A percentile compares a stretch with the other conserved stretches of the same genome.
These are phyloP conservation scores for Stylosanthes scabra DNA, from an alignment of 331 rosid species.

Conservation along the genomic window DNA sequence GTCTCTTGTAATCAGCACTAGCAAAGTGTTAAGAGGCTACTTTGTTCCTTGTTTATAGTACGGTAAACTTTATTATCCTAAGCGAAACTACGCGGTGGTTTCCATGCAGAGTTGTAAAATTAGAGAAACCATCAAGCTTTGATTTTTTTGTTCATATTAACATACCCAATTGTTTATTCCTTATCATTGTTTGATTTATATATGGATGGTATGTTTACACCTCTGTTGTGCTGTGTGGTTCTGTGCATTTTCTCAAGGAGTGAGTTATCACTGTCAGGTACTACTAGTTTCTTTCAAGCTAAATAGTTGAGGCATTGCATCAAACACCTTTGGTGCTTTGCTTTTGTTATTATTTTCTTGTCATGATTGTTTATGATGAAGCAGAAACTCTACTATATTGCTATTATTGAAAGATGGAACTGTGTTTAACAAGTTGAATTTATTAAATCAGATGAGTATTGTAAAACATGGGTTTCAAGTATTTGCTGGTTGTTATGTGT, in stretches of 20 bases:
- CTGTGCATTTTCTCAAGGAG: constrained; percentile 29
- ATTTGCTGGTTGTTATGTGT: constrained; percentile 41
- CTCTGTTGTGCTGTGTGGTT: constrained; percentile 17
- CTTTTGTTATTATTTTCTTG: neutral
- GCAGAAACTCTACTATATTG: neutral
- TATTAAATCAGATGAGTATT: constrained; percentile 34
- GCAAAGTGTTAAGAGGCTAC: constrained; percentile 12
- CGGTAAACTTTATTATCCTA: constrained; percentile 28
- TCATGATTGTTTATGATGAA: neutral
- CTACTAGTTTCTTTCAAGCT: constrained; percentile 1
- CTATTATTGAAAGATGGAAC: constrained; percentile 9
- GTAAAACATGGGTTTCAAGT: constrained; percentile 46
- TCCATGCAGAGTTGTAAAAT: constrained; percentile 42
- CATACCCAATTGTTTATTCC: neutral
- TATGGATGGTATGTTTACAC: constrained; percentile 29
- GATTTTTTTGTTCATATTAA: constrained; percentile 18
- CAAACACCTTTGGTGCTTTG: neutral
- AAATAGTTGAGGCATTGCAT: too few species aligned
- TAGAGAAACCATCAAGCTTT: neutral
- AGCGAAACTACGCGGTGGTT: constrained; percentile 51
- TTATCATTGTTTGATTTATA: constrained; percentile 26
- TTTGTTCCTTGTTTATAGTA: constrained; percentile 39
- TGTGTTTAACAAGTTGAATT: constrained; percentile 20
- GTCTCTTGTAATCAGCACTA: neutral
- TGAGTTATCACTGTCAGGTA: constrained; percentile 35